These are phyloP conservation scores for Jamesozyma piceae DNA, from an alignment of 805 yeast species.

Conservation along the genomic window DNA sequence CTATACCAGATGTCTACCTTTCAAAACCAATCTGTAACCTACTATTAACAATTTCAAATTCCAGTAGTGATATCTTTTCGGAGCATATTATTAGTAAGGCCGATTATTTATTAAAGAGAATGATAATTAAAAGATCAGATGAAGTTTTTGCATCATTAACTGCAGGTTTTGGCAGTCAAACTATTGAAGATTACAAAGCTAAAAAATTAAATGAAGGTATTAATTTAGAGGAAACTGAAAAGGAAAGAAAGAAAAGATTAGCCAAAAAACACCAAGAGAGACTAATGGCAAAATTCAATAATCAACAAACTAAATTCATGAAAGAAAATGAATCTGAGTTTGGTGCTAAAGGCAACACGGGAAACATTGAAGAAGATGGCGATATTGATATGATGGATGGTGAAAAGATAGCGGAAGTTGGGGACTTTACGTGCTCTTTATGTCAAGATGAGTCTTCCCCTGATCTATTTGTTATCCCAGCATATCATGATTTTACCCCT, in stretches of 20 bases:
- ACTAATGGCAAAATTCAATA: slow-evolving; percentile 52
- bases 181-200: slow-evolving; percentile 41
- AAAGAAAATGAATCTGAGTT: slow-evolving; percentile 38
- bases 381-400: slow-evolving; percentile 34
- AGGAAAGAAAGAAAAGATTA: slow-evolving; percentile 45
- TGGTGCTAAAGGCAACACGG: slow-evolving; percentile 6
- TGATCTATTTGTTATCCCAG: slow-evolving; percentile 52
- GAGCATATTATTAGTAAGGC: slow-evolving; percentile 45
- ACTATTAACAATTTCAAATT: slow-evolving; percentile 42
- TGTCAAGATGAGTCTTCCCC: slow-evolving; percentile 47
- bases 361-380: slow-evolving; percentile 37
- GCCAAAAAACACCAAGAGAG: slow-evolving; percentile 56
- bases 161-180: slow-evolving; percentile 49
- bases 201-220: slow-evolving; percentile 35
- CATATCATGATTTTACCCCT: slow-evolving; percentile 38
- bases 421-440: slow-evolving; percentile 40
- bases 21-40: slow-evolving; percentile 48
- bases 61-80: slow-evolving; percentile 36
- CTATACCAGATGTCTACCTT: slow-evolving; percentile 39
- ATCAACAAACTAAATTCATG: slow-evolving; percentile 68
- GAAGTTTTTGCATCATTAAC: slow-evolving; percentile 42
- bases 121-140: slow-evolving; percentile 40
- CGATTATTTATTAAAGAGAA: slow-evolving; percentile 41
- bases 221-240: slow-evolving; percentile 40
- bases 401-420: slow-evolving; percentile 21